These are phyloP conservation scores for Teratosphaeriaceae sp. DNA, from an alignment of 2,329 filamentous ascomycete genomes.

Conservation along the genomic window DNA sequence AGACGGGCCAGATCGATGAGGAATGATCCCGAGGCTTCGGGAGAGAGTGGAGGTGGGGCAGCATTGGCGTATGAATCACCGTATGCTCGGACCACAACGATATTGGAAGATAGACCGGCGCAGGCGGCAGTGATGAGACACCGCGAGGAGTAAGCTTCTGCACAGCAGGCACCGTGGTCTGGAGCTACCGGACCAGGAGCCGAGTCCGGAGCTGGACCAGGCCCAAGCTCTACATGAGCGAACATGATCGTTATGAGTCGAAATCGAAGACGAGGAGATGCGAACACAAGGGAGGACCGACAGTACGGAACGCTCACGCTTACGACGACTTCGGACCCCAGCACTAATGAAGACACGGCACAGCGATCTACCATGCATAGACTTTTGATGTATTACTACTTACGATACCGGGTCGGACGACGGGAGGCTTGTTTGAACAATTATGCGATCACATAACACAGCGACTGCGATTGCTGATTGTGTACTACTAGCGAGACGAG, in stretches of 20 bases:
- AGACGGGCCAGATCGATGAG: constrained; percentile 20
- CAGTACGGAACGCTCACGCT: constrained; percentile 3
- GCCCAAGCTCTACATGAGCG: background rate
- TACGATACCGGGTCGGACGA: background rate
- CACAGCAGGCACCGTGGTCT: background rate
- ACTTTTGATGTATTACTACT: constrained; percentile 1
- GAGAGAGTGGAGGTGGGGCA: background rate
- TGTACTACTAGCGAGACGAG: too few species aligned
- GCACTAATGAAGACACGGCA: background rate
- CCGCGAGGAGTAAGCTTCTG: constrained; percentile 13
- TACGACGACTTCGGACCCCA: background rate
- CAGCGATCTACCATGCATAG: background rate
- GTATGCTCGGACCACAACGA: constrained; percentile 14
- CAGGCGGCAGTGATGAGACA: constrained; percentile 21
- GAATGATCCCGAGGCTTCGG: constrained; percentile 10
- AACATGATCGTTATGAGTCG: background rate
- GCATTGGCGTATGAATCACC: constrained; percentile 22
- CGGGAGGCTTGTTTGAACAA: background rate
- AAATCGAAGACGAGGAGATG: background rate
- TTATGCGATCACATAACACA: too few species aligned
- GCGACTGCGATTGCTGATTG: too few species aligned
- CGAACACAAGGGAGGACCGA: background rate
- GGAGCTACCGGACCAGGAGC: background rate
- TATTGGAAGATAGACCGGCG: constrained; percentile 20
- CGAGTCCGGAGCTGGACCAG: background rate